Evolutionary conservation across 345 rosid species (phyloP).

Genomic region (Theobroma cacao): DNA sequence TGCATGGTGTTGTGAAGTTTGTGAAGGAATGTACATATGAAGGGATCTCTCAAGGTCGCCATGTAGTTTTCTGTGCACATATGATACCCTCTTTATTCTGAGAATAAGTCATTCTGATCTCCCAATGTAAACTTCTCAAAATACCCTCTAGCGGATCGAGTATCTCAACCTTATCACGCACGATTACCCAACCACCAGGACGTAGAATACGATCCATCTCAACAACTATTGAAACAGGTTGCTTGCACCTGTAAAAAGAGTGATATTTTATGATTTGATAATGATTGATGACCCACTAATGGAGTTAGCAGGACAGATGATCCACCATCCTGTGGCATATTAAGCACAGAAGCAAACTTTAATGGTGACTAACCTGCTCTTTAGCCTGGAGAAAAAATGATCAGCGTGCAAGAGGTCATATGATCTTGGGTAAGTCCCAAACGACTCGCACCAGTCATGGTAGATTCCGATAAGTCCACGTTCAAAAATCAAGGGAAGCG

Average conservation of each 20-base stretch:
- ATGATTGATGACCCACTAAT: background rate
- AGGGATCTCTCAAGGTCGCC: conserved; percentile 62
- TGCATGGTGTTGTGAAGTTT: background rate
- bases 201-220: conserved; percentile 86
- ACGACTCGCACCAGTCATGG: conserved; percentile 97
- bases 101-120: conserved; percentile 79
- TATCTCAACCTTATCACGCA: conserved; percentile 84
- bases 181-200: conserved; percentile 88
- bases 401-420: conserved; percentile 94
- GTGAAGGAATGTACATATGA: background rate
- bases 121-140: conserved; percentile 82
- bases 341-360: background rate
- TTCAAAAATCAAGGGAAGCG: conserved; percentile 81
- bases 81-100: conserved; percentile 81
- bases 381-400: conserved; percentile 93
- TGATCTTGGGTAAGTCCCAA: conserved; percentile 90
- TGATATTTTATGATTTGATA: background rate
- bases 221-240: conserved; percentile 72
- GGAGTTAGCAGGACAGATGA: background rate
- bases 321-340: background rate
- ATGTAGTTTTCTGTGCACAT: conserved; percentile 77
- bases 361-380: conserved; percentile 58
- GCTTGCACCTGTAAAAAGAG: conserved; percentile 66
- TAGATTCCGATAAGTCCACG: conserved; percentile 80
- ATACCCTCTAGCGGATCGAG: conserved; percentile 69